Evolutionary conservation across 2,329 filamentous ascomycete species (phyloP), one percentile per base, ranked within the genome.

Genomic region (Epichloe gansuensis): DNA sequence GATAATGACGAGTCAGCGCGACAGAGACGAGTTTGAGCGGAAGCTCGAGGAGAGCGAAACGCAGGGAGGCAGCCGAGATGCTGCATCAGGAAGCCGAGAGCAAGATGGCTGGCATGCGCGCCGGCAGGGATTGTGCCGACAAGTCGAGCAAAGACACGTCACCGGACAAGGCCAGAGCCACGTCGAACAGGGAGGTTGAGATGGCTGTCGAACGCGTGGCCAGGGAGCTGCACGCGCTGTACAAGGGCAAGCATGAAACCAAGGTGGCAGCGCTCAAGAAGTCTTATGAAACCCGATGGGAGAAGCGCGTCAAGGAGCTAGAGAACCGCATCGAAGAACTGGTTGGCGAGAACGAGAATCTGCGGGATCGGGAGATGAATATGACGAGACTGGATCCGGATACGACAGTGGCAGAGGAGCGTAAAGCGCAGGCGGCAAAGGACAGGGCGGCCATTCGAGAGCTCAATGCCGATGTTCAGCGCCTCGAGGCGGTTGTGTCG

Each of bases 161-260:
- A 0, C 67, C 72, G 4, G 69, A 71, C n/a, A 72, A 70, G 57
- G 54, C 62, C 23, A 70, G 63, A 59, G 65, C 58, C 28, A 57
- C 55, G 51, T 61, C 67, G 55, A 67, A 71, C 60, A 65, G 72
- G 59, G 89, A 95, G 58, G 86, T 95, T 48, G 91, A 96, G 63
- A 76, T 87, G 45, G 86, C 86, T 2, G 86, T 91, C 23, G 89
- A 95, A 69, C 89, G 91, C 59, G 90, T 97, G 42, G 91, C 91
- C n/a, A 81, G 89, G 34, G 93, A 98, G 65, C 77, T 98, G 42
- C 93, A 98, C 66, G 78, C 85, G 0, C 77, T 95, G 11, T 98
- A 98, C 78, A 97, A 96, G 73, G 83, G 86, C 65, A 98, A 98
- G 72, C 93, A 98, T 67, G 91, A 97, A 72, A 88, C 85, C 57